Base-by-base conservation (phyloP, 2,329 filamentous ascomycete genomes). In the Tolypocladium guangdongense region DNA sequence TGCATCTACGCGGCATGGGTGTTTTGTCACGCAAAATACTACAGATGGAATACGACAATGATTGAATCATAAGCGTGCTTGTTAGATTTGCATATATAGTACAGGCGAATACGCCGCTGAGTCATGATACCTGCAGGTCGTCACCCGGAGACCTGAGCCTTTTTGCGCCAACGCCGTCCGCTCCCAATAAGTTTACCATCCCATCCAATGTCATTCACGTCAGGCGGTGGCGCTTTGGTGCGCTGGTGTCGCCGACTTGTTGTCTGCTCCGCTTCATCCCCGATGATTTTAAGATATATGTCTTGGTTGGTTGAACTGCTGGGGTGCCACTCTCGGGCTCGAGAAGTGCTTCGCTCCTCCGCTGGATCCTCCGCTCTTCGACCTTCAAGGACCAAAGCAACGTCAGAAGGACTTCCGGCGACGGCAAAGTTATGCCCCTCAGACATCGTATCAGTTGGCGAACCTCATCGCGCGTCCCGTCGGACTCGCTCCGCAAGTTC, bases 351-450 rank as follows among this genome's bases (percentile, higher is more conserved):
- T 53, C 49, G 30, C 59, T 56, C 57, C 56, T 61, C 38, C 56
- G 58, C 50, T 53, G 57, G 45, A 69, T 64, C 60, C 64, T 71
- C 53, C 64, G 62, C 59, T 73, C 68, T 60, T 78, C 72, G 41
- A 73, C 64, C 52, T 65, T 67, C 7, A 78, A 60, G 54, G 69
- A 66, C 74, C 74, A 79, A 55, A 75, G 57, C 35, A 80, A 63
- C 8, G 77, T 72, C 59, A 79, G 61, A 56, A 80, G 64, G 43
- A 71, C 68, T 62, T 78, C 76, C 60, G 65, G 71, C 32, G 76
- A 75, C 59, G 76, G 76, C 57, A 75, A 66, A 52, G 61, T 54
- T 54, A 68, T 68, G 58, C 64, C 64, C 53, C 64, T 65, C 50
- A 70, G 62, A 69, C 67, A 72, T 57, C 58, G 62, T 57, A 64